Base-by-base conservation (phyloP, 2,329 filamentous ascomycete genomes). In the Helotiales sp. region DNA sequence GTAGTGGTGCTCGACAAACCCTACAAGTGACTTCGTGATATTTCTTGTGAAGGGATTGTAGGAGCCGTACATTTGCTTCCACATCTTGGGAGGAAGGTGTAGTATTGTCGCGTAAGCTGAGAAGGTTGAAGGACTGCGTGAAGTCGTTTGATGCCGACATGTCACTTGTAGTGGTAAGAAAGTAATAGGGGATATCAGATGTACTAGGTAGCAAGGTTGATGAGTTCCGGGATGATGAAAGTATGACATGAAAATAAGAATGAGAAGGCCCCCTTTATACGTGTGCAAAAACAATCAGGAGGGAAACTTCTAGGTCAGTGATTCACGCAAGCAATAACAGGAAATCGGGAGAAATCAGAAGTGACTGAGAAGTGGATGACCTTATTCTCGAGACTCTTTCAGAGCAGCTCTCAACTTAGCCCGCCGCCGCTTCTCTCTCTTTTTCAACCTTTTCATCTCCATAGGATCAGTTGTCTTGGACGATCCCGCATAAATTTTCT, bases 391-490 rank as follows among this genome's bases (percentile, higher is more conserved):
- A 5, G 46, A 19, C 17, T 29, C 27, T 12, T 30, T 48, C 24
- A 22, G 47, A 49, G 57, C 57, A 38, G 57, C 55, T 50, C 50
- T 59, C n/a, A 57, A 17, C 51, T 63, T 61, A 30, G 54, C 48
- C 13, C 55, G 44, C 31, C 57, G 58, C 58, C 54, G 66, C 56
- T 63, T 63, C 27, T 63, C 64, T 42, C 58, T 65, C 34, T 61
- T 65, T 30, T 63, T 60, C 48, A 59, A 52, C 30, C 57, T 63
- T 31, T 58, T 63, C 40, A 52, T 52, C 33, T 58, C 57, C n/a
- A 58, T 59, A 17, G 55, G 33, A 44, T 48, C 46, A 15, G 46
- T 48, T 10, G 25, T 19, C 19, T 15, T 29, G 29, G 12, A 10
- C 5, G 2, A 13, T 29, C 47, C 42, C 5, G 31, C 12, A 2